These are phyloP conservation scores for Marchantia polymorpha DNA, from an alignment of 225 moss, liverwort and hornwort genomes.

Conservation along the genomic window DNA sequence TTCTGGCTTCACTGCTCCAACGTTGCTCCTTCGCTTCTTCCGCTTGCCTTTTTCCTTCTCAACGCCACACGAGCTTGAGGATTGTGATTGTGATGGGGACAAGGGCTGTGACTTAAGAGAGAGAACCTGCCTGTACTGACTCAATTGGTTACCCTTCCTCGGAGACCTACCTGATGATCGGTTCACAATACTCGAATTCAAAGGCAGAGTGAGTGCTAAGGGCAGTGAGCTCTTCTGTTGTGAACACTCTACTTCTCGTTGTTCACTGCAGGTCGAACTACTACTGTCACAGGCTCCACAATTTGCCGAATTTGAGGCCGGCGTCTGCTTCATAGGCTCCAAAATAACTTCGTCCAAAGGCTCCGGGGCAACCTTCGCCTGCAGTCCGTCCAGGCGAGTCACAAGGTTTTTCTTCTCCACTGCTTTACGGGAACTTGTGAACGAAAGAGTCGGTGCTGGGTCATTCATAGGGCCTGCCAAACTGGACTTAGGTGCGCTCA, in stretches of 20 bases:
- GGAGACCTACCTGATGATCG: conserved; percentile 44
- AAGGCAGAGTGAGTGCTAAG: conserved; percentile 17
- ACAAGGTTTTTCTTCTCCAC: conserved; percentile 55
- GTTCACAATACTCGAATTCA: conserved; percentile 23
- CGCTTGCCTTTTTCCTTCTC: conserved; percentile 65
- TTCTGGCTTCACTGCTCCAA: conserved; percentile 45
- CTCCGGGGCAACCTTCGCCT: conserved; percentile 57
- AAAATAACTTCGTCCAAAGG: conserved; percentile 35
- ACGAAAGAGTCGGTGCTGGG: conserved; percentile 33
- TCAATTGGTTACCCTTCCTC: conserved; percentile 42
- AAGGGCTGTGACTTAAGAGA: conserved; percentile 47
- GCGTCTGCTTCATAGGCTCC: conserved; percentile 57
- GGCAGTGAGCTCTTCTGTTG: conserved; percentile 31
- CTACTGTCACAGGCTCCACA: conserved; percentile 29
- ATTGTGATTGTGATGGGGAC: conserved; percentile 37
- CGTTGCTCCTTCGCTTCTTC: conserved; percentile 56
- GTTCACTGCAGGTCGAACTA: conserved; percentile 37
- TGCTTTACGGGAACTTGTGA: conserved; percentile 46
- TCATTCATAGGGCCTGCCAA: conserved; percentile 47
- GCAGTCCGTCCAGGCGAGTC: conserved; percentile 44
- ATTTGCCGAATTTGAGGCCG: conserved; percentile 56
- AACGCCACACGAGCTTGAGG: conserved; percentile 11
- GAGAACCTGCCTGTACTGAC: conserved; percentile 42
- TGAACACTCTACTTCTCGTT: conserved; percentile 36
- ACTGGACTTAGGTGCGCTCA: conserved; percentile 41